These are phyloP conservation scores for Xylaria nigripes DNA, from an alignment of 495 filamentous ascomycete genomes.

Conservation along the genomic window DNA sequence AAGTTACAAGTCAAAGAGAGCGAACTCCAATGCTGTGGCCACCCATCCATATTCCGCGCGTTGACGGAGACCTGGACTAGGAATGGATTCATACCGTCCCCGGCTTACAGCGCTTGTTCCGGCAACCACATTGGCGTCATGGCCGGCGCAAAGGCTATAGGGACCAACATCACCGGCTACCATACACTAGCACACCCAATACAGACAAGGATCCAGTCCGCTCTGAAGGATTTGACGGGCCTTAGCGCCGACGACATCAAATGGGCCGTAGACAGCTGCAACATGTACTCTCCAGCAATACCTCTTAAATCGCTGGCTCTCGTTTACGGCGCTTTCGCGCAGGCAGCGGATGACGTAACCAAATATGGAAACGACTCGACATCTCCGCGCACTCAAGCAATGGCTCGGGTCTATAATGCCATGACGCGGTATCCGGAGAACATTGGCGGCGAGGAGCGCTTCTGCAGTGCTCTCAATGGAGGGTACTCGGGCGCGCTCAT, in stretches of 20 bases:
- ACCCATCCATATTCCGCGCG: conserved; percentile 8
- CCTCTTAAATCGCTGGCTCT: neutral
- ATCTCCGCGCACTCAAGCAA: neutral
- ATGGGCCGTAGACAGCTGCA: neutral
- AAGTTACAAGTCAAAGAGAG: conserved; percentile 20
- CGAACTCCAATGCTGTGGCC: conserved; percentile 19
- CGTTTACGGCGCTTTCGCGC: neutral
- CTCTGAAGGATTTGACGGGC: neutral
- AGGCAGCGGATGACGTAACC: neutral
- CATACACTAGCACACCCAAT: conserved; percentile 12
- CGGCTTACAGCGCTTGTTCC: conserved; percentile 33
- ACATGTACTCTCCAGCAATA: neutral
- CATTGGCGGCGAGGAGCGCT: conserved; percentile 31
- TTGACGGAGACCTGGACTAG: conserved; percentile 18
- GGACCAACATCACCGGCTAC: conserved; percentile 22
- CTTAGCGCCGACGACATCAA: neutral
- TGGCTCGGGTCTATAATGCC: neutral
- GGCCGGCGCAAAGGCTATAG: conserved; percentile 28
- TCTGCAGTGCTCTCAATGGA: conserved; percentile 32
- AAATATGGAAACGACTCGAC: neutral
- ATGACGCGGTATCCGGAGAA: neutral
- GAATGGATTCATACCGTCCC: conserved; percentile 26
- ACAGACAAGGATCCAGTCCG: neutral
- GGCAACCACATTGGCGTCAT: conserved; percentile 38
- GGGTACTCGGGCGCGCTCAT: conserved; percentile 24